Evolutionary conservation across 495 filamentous ascomycete genomes (phyloP).

Genomic region (Aspergillus cristatus): DNA sequence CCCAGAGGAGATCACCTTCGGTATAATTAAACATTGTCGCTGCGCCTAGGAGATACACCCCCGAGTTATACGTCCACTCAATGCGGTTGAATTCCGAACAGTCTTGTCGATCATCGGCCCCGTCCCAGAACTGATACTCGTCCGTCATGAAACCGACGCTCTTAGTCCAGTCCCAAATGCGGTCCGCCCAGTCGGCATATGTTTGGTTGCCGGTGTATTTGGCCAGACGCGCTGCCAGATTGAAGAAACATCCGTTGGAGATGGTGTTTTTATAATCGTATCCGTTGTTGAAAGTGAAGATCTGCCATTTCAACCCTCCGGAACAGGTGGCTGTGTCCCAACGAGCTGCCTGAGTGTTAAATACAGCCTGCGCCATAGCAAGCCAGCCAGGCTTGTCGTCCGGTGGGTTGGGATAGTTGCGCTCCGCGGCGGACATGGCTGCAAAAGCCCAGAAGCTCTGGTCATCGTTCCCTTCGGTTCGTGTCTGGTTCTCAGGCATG

Average conservation of each 20-base stretch:
- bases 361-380: slow-evolving; percentile 70
- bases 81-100: slow-evolving; percentile 24
- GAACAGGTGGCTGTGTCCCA: slow-evolving; percentile 63
- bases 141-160: slow-evolving; percentile 52
- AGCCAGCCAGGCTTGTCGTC: slow-evolving; percentile 60
- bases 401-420: slow-evolving; percentile 54
- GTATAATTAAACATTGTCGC: slow-evolving; percentile 32
- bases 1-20: slow-evolving; percentile 43
- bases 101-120: slow-evolving; percentile 43
- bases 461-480: slow-evolving; percentile 73
- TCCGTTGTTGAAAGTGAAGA: slow-evolving; percentile 68
- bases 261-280: slow-evolving; percentile 78
- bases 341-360: slow-evolving; percentile 60
- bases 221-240: slow-evolving; percentile 66
- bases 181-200: slow-evolving; percentile 69
- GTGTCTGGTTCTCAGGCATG: slow-evolving; percentile 75
- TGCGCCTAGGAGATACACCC: slow-evolving; percentile 28
- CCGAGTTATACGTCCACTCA: slow-evolving; percentile 33
- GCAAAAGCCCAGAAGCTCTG: slow-evolving; percentile 82
- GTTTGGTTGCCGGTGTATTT: slow-evolving; percentile 69
- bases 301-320: slow-evolving; percentile 79
- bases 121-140: slow-evolving; percentile 57
- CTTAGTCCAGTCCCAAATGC: slow-evolving; percentile 62
- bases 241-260: slow-evolving; percentile 73
- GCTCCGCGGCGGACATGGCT: slow-evolving; percentile 73